Evolutionary conservation across 768 basidiomycete species (phyloP), one percentile per base, ranked within the genome.

Genomic region (Lactarius deliciosus): DNA sequence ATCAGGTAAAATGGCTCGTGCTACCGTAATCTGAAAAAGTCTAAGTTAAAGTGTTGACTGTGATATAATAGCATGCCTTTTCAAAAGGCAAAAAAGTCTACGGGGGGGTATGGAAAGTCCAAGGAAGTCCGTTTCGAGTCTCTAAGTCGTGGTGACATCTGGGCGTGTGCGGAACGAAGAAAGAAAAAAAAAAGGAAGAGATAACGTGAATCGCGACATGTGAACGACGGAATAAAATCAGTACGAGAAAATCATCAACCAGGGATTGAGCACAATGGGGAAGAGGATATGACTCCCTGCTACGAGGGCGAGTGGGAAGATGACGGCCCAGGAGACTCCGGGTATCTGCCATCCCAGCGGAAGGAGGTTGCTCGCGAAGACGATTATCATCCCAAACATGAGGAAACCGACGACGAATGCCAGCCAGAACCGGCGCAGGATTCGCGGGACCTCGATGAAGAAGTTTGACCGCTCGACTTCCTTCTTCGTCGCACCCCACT

Each of bases 401-500:
- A 81, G 63, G 69, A 86, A 78, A 56, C 84, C 86, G 25, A 91
- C 63, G 22, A 83, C 64, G 68, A 92, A 81, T 53, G 85, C 83
- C 57, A 85, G 72, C 81, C 89, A 87, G 79, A 92, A 96, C 4
- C 92, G 88, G 69, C 86, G 86, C 73, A 89, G 79, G 74, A 96
- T 94, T 64, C 85, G 85, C 1, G 94, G 94, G 15, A 94, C 86
- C 75, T 96, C 94, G 63, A 90, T 85, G 84, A 91, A 94, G 81
- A 96, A 94, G 74, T 94, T 95, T 6, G 90, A 91, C 57, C 85
- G 82, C 76, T 94, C 89, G 47, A 95, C 91, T 76, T 92, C 90
- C 83, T 94, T 94, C 71, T 84, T 82, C 7, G 86, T 87, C 38
- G 85, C 80, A 5, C 80, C 78, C 86, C 86, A 87, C 15, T 76